Conservation (phyloP, 306 rosid species). For the Luffa aegyptiaca region DNA sequence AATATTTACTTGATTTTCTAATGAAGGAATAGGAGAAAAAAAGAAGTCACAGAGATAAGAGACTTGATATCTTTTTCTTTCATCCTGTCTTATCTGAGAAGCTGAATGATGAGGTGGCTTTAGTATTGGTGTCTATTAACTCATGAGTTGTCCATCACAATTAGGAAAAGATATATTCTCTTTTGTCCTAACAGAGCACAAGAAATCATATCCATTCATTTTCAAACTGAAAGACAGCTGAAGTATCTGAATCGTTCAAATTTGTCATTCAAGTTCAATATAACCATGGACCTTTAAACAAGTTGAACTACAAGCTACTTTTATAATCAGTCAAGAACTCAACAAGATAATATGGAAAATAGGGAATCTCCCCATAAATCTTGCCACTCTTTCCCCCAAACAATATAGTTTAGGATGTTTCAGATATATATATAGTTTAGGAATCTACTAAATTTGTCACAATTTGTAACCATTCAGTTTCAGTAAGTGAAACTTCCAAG, state of each 20-base stretch:
- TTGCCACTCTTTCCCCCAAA: not conserved
- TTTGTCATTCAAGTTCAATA: not conserved
- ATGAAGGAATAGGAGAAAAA: not conserved
- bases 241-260: constrained; percentile 6
- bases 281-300: not conserved
- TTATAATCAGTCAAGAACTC: not conserved
- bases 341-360: not conserved
- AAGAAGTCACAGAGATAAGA: constrained; percentile 1
- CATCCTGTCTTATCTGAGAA: constrained; percentile 2
- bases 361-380: not conserved
- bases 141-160: constrained; percentile 12
- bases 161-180: constrained; percentile 8
- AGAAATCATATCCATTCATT: constrained; percentile 4
- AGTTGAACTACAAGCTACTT: not conserved
- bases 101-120: not conserved
- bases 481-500: not conserved
- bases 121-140: constrained; percentile 11
- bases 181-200: constrained; percentile 7
- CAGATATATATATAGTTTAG: not conserved
- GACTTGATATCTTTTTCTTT: not conserved
- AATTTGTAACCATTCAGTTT: not conserved
- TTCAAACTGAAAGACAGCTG: not conserved
- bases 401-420: not conserved
- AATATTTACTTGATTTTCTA: not conserved
- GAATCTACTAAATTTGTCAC: not conserved